Percentiles rank a stretch among this genome's conserved stretches.
Evolutionary conservation across 2,329 filamentous ascomycete species (phyloP).

Genomic region (Beauveria sp.): DNA sequence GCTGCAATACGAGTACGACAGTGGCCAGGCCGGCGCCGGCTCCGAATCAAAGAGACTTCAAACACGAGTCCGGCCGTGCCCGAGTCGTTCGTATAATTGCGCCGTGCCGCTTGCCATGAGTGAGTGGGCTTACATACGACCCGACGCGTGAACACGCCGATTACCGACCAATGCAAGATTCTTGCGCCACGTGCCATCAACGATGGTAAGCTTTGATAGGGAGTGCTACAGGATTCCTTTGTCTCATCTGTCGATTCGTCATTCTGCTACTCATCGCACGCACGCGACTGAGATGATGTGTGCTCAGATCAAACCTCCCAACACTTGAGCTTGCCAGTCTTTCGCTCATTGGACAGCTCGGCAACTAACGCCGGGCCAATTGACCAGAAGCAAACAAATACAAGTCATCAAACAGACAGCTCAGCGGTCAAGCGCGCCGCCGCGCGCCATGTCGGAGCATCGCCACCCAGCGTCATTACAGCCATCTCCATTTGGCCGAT

Average conservation of each 20-base stretch:
- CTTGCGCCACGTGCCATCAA: neutral
- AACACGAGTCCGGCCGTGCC: neutral
- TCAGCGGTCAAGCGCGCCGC: neutral
- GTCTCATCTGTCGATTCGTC: neutral
- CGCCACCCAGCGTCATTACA: neutral
- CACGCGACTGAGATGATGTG: neutral
- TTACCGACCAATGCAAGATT: too few relatives aligned
- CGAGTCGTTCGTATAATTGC: slow-evolving; percentile 1
- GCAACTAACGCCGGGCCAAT: neutral
- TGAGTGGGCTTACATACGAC: too few relatives aligned
- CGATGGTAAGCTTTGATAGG: neutral
- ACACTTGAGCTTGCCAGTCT: neutral
- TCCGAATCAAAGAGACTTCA: neutral
- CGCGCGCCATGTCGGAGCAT: neutral
- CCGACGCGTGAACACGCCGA: too few relatives aligned
- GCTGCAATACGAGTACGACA: neutral
- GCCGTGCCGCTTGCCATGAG: neutral
- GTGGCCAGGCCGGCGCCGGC: neutral
- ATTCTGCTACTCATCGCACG: neutral
- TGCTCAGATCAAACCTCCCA: neutral
- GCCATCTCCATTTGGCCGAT: slow-evolving; percentile 2
- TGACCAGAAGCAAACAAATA: neutral
- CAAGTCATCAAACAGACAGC: neutral
- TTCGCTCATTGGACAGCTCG: neutral
- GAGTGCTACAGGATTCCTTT: neutral